Conservation (phyloP, 352 stramenopile genomes). For the Stramenopiles sp. region DNA sequence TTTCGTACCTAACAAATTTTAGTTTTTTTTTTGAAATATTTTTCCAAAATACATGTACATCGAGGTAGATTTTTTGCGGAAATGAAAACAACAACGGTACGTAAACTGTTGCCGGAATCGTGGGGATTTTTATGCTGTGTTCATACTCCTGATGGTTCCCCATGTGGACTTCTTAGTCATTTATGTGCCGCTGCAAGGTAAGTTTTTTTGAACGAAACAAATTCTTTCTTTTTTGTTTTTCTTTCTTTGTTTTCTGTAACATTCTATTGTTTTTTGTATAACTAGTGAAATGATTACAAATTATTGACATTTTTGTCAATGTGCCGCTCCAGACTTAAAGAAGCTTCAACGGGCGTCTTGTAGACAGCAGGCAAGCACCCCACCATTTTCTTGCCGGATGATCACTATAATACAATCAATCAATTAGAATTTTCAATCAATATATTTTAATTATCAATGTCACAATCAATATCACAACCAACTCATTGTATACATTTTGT, state of each 20-base stretch:
- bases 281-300: constrained; percentile 62
- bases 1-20: too few species aligned
- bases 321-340: constrained; percentile 21
- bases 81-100: constrained; percentile 95
- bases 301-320: constrained; percentile 70
- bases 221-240: constrained; percentile 9
- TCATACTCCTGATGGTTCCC: constrained; percentile 81
- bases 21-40: too few species aligned
- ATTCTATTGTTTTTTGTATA: constrained; percentile 27
- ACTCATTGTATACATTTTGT: neutral
- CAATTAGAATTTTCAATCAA: too few species aligned
- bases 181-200: constrained; percentile 32
- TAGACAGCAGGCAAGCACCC: too few species aligned
- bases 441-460: too few species aligned
- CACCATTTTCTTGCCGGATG: too few species aligned
- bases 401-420: too few species aligned
- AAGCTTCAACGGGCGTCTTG: constrained; percentile 12
- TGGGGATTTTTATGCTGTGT: constrained; percentile 97
- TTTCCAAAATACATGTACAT: too few species aligned
- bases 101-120: constrained; percentile 86
- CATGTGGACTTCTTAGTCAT: constrained; percentile 93
- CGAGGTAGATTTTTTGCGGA: constrained; percentile 96
- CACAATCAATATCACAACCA: constrained; percentile 1
- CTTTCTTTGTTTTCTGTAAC: constrained; percentile 19
- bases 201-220: constrained; percentile 8